Evolutionary conservation across 1,284 basidiomycete genomes (phyloP), one percentile per base, ranked within the genome.

Genomic region (Sporisorium iseilematis-ciliati): DNA sequence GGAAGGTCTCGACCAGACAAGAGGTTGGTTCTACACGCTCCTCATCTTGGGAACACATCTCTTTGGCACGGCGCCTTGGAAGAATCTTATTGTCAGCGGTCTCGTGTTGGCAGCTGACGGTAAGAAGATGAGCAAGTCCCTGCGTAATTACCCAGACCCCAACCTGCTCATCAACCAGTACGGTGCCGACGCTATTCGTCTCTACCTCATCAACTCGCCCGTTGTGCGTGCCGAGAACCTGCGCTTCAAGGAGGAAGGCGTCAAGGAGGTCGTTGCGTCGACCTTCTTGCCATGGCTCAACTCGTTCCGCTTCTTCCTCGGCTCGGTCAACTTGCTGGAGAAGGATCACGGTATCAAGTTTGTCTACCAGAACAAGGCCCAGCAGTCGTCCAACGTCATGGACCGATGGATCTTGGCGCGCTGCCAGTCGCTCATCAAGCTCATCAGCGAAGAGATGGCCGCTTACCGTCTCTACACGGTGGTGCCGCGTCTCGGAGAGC

Each of bases 51-150:
- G 93, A 29, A 97, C 95, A 14, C 96, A 97, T 85, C 89, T 99
- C 49, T 98, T 97, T 82, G 91, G 92, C 58, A 91, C 87, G 65
- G 95, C 97, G 7, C 95, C 97, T 2, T 99, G 97, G 96, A 95
- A 97, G 88, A 99, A 99, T 86, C 88, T 99, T 81, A 97, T 99
- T 75, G 94, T 95, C 51, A 94, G 92, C 52, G 97, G 97, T 81
- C 91, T 99, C 59, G 94, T 99, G 40, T 91, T 99, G 55, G 97
- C 96, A 45, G 92, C 92, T 91, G 95, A 99, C 83, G 97, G 97
- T 59, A 97, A 97, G 89, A 99, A 99, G 88, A 99, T 99, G 97
- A 95, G 93, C 88, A 99, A 99, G 88, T 96, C 93, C 87, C 87
- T 97, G 75, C 92, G 92, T 85, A 99, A 99, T 87, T 99, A 95